Conservation (phyloP, 2,329 filamentous ascomycete genomes). For the Herpomyces periplanetae region DNA sequence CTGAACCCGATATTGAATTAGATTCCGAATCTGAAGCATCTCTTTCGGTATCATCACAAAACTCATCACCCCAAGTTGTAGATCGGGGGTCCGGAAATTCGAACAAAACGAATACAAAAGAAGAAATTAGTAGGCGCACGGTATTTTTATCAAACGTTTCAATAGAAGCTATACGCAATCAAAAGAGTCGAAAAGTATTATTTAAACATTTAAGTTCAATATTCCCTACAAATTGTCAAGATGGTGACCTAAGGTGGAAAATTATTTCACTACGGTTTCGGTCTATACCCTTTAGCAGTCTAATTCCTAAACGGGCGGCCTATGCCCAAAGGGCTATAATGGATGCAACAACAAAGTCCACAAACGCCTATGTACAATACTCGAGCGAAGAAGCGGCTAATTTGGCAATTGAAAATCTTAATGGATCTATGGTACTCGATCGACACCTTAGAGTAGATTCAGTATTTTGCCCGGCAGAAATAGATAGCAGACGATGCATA, state of each 20-base stretch:
- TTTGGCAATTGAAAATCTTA: conserved; percentile 32
- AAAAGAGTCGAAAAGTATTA: conserved; percentile 35
- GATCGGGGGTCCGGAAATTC: no score
- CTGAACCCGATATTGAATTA: no score
- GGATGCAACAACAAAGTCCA: conserved; percentile 58
- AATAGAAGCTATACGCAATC: conserved; percentile 38
- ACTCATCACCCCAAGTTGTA: no score
- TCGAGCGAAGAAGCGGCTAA: conserved; percentile 31
- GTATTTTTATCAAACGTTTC: conserved; percentile 81
- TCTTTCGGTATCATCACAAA: no score
- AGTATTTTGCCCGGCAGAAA: conserved; percentile 44
- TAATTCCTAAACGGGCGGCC: conserved; percentile 66
- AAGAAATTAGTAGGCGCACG: no score
- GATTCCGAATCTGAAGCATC: no score
- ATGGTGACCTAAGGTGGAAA: conserved; percentile 18
- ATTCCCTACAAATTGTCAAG: conserved; percentile 9
- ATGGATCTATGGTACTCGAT: conserved; percentile 44
- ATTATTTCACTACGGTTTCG: conserved; percentile 77
- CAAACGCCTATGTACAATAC: conserved; percentile 80
- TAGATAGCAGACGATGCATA: conserved; percentile 56
- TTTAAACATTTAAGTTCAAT: conserved; percentile 39
- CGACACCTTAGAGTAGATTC: conserved; percentile 68
- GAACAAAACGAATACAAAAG: no score
- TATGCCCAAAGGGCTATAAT: conserved; percentile 34
- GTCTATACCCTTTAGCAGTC: conserved; percentile 44